Conservation (phyloP, 1,284 basidiomycete genomes). For the Irpex lacteus region DNA sequence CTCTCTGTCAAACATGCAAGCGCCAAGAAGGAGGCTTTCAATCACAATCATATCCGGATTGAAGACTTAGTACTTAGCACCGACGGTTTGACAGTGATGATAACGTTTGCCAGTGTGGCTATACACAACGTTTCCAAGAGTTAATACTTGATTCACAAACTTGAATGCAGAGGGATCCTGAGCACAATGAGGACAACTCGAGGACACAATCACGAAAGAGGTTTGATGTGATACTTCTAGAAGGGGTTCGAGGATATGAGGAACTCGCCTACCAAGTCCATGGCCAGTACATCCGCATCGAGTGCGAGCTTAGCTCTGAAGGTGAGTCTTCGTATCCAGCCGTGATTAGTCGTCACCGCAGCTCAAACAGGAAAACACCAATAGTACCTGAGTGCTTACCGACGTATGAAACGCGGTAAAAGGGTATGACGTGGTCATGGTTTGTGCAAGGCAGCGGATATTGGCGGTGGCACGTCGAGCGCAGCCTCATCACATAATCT, state of each 20-base stretch:
- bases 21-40: too few species aligned
- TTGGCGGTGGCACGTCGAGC: background rate
- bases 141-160: too few species aligned
- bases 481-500: background rate
- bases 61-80: too few species aligned
- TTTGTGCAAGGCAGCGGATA: background rate
- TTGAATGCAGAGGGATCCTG: too few species aligned
- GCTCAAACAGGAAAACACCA: constrained; percentile 1
- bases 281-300: background rate
- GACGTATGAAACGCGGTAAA: constrained; percentile 12
- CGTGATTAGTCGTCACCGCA: background rate
- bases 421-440: background rate
- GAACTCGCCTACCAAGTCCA: background rate
- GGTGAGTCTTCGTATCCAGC: background rate
- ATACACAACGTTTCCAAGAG: too few species aligned
- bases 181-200: too few species aligned
- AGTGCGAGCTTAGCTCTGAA: background rate
- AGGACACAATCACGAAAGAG: too few species aligned
- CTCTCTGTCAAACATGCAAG: too few species aligned
- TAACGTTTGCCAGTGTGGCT: too few species aligned
- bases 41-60: too few species aligned
- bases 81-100: too few species aligned
- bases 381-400: constrained; percentile 8
- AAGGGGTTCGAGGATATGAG: background rate
- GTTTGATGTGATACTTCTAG: too few species aligned